A percentile compares a stretch with the other conserved stretches of the same genome.
These are phyloP conservation scores for Aurifilum marmelostoma DNA, from an alignment of 2,329 filamentous ascomycete species.

Conservation along the genomic window DNA sequence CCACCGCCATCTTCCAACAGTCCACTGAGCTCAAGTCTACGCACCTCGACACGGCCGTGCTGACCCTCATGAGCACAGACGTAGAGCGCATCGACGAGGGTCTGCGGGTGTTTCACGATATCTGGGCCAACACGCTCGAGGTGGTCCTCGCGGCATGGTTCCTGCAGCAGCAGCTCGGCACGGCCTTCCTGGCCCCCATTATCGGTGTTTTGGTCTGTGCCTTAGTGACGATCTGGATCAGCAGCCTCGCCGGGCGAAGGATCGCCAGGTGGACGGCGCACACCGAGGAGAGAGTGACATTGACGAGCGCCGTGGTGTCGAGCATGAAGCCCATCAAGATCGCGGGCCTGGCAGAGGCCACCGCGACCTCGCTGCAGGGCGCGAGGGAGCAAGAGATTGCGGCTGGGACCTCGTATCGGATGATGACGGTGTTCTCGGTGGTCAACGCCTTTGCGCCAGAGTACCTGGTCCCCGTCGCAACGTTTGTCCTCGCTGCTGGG, in stretches of 20 bases:
- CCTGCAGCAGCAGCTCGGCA: constrained; percentile 25
- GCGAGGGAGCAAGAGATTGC: constrained; percentile 38
- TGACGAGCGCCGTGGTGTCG: constrained; percentile 30
- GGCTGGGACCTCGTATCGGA: constrained; percentile 36
- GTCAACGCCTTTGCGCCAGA: constrained; percentile 29
- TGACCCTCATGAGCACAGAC: constrained; percentile 35
- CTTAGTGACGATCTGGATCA: constrained; percentile 33
- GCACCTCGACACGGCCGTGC: constrained; percentile 20
- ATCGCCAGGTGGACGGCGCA: constrained; percentile 35
- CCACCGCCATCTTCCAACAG: constrained; percentile 40
- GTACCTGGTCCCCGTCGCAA: constrained; percentile 15
- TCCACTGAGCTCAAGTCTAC: constrained; percentile 34
- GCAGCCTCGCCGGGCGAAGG: constrained; percentile 37
- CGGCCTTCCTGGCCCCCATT: constrained; percentile 20
- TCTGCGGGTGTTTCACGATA: constrained; percentile 22
- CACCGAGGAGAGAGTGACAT: constrained; percentile 29
- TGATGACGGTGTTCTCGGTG: constrained; percentile 28
- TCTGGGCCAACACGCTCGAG: constrained; percentile 31
- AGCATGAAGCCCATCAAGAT: constrained; percentile 26
- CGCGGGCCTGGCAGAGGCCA: constrained; percentile 28
- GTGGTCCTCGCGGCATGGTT: constrained; percentile 27
- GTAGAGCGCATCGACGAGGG: constrained; percentile 33
- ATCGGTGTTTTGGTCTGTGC: constrained; percentile 29
- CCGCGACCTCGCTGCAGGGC: constrained; percentile 37
- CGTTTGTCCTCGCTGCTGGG: constrained; percentile 20